These are phyloP conservation scores for Termitomyces heimii DNA, from an alignment of 768 basidiomycete genomes.

Conservation along the genomic window DNA sequence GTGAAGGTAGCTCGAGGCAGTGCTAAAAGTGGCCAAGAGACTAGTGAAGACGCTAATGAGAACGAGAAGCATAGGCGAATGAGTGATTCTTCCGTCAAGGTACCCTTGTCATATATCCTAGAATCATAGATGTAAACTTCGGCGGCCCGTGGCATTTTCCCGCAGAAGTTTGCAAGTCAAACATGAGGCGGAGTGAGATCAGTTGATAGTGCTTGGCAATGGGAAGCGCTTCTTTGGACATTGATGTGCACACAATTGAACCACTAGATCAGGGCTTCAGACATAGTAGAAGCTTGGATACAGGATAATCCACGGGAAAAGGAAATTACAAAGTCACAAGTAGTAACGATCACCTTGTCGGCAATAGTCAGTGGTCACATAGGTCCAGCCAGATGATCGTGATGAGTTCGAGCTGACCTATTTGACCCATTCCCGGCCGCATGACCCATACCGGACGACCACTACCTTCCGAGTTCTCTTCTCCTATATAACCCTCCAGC, in stretches of 20 bases:
- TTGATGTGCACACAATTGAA: neutral
- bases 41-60: neutral
- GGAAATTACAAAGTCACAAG: constrained; percentile 14
- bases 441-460: constrained; percentile 75
- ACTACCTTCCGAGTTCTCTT: constrained; percentile 40
- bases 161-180: neutral
- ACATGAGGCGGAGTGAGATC: neutral
- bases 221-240: neutral
- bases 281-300: neutral
- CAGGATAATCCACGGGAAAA: neutral
- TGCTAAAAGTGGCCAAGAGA: neutral
- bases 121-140: neutral
- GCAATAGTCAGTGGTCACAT: constrained; percentile 4
- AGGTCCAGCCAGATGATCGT: neutral
- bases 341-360: constrained; percentile 36
- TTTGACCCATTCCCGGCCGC: constrained; percentile 86
- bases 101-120: neutral
- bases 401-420: constrained; percentile 35
- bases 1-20: neutral
- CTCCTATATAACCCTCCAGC: constrained; percentile 51
- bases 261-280: constrained; percentile 15
- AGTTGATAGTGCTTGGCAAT: neutral
- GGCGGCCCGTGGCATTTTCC: neutral
- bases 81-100: neutral
- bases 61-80: neutral